Conservation (phyloP, 1,284 basidiomycete species). For the Ceratobasidium sp. region DNA sequence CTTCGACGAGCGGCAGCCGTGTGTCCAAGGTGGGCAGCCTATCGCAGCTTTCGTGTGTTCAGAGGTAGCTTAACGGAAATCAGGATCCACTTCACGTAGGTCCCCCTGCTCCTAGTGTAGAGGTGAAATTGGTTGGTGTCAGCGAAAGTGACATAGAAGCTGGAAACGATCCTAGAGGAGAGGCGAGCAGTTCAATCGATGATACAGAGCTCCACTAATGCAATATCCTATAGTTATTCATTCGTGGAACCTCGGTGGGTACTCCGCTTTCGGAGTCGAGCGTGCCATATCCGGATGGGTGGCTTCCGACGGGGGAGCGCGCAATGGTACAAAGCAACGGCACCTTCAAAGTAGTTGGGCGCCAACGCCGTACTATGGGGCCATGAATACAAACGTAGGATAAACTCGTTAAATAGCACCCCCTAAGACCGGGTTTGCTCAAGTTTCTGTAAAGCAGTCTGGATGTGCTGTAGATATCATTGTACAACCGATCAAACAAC, state of each 20-base stretch:
- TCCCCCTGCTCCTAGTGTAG: constrained; percentile 75
- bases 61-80: not conserved
- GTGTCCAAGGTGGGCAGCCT: constrained; percentile 1
- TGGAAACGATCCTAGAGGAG: constrained; percentile 60
- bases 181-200: constrained; percentile 47
- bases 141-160: constrained; percentile 66
- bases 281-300: constrained; percentile 52
- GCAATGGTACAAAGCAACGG: constrained; percentile 68
- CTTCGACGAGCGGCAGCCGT: constrained; percentile 44
- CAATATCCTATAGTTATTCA: constrained; percentile 45
- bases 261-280: constrained; percentile 49
- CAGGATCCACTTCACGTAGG: constrained; percentile 58
- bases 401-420: not conserved
- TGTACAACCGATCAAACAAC: not conserved
- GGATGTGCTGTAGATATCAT: not conserved
- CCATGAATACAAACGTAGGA: constrained; percentile 7
- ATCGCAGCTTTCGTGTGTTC: constrained; percentile 35
- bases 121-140: constrained; percentile 70
- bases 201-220: not conserved
- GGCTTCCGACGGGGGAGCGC: constrained; percentile 58
- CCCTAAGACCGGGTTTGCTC: not conserved
- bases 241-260: constrained; percentile 62
- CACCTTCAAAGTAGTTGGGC: constrained; percentile 57
- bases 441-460: not conserved
- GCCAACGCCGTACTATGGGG: constrained; percentile 31